These are phyloP conservation scores for Pseudopediastrum boryanum DNA, from an alignment of 139 green algal genomes.

Conservation along the genomic window DNA sequence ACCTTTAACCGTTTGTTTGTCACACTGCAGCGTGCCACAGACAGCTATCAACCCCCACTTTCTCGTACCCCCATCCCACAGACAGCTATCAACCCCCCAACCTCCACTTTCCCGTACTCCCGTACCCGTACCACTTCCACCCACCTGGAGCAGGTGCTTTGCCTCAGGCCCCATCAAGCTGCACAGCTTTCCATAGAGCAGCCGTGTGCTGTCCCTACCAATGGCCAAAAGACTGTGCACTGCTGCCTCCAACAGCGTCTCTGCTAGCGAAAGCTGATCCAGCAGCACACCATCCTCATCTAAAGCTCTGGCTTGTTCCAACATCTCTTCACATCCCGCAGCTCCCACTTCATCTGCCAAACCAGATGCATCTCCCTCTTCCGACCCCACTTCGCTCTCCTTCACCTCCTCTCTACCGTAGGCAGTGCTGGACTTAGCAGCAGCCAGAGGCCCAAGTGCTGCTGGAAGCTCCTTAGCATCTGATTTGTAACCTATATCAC, in stretches of 20 bases:
- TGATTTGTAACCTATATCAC: neutral
- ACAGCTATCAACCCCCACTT: neutral
- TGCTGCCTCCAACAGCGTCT: constrained; percentile 49
- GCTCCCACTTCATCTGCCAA: neutral
- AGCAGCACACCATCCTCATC: constrained; percentile 40
- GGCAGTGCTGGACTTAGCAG: neutral
- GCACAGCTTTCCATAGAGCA: constrained; percentile 34
- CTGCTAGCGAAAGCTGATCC: constrained; percentile 39
- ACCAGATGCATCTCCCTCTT: neutral
- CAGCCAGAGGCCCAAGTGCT: neutral
- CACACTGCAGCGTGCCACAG: neutral
- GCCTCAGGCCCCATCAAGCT: neutral
- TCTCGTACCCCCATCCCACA: neutral
- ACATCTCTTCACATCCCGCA: neutral
- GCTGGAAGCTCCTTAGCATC: no score
- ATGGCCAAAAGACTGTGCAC: constrained; percentile 40
- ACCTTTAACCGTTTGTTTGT: neutral
- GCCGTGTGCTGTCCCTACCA: constrained; percentile 19
- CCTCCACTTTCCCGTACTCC: neutral
- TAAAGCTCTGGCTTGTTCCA: neutral
- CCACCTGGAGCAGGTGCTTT: constrained; percentile 8
- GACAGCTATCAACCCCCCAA: neutral
- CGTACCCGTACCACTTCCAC: neutral
- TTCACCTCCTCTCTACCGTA: no score
- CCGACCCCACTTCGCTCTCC: no score